Evolutionary conservation across 169 alveolate genomes (phyloP).

Genomic region (Blepharisma undulans): DNA sequence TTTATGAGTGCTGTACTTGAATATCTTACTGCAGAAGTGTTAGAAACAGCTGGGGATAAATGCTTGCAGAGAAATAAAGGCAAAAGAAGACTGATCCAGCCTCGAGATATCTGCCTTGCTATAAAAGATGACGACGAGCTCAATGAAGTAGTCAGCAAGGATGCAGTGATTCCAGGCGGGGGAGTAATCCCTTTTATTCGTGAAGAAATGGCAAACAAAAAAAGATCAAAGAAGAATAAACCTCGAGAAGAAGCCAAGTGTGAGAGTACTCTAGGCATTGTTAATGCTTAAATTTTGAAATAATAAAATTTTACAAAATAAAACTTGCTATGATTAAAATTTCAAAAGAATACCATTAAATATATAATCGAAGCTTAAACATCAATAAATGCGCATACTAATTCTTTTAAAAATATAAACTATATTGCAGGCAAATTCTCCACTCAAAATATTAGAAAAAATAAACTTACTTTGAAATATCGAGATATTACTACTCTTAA

Average conservation of each 20-base stretch:
- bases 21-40: constrained; percentile 99
- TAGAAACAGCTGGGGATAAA: constrained; percentile 99
- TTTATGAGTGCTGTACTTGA: constrained; percentile 99
- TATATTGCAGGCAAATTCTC: no score
- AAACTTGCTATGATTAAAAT: no score
- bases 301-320: no score
- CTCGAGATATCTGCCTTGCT: constrained; percentile 8
- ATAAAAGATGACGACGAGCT: neutral
- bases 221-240: neutral
- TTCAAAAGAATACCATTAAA: no score
- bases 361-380: no score
- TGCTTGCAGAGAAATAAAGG: constrained; percentile 47
- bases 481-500: no score
- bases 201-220: neutral
- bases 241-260: neutral
- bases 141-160: neutral
- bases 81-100: neutral
- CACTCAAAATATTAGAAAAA: no score
- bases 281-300: neutral
- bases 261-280: neutral
- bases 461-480: no score
- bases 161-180: neutral
- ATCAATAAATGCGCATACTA: no score
- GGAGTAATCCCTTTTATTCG: constrained; percentile 20
- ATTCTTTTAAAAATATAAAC: no score